Percentiles rank a stretch among this genome's conserved stretches.
phyloP scores from a whole-genome alignment of 805 yeast species.

The Metschnikowia anglica region DNA sequence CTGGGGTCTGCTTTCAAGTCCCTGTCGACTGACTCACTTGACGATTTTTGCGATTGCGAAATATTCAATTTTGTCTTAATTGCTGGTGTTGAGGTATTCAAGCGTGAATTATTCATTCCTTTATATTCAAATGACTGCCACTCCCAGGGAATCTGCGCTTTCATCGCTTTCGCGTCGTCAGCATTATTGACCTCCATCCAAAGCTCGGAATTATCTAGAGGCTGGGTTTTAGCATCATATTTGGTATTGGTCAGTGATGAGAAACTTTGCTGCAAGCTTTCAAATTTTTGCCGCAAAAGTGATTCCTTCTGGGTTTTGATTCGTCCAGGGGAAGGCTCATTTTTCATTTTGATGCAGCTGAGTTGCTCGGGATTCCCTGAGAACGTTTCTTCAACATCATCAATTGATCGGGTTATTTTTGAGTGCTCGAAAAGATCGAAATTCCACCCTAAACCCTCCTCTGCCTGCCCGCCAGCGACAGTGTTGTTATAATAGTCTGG shows the following conservation, averaged over 20 bases:
- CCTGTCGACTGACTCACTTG: neutral
- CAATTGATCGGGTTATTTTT: neutral
- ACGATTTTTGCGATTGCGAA: neutral
- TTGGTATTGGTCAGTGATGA: neutral
- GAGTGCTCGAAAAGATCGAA: conserved; percentile 6
- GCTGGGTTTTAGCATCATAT: neutral
- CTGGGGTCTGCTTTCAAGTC: neutral
- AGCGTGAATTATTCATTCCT: neutral
- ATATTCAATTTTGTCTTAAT: neutral
- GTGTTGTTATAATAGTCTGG: conserved; percentile 4
- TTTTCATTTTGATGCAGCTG: neutral
- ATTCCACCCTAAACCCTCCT: conserved; percentile 7
- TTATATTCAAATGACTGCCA: conserved; percentile 7
- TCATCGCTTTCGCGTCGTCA: neutral
- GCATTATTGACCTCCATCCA: neutral
- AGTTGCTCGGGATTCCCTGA: conserved; percentile 1
- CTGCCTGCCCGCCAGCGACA: conserved; percentile 1
- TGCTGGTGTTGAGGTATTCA: neutral
- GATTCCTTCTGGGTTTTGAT: neutral
- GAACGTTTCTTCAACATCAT: neutral
- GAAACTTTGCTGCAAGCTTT: neutral
- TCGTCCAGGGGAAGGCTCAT: neutral
- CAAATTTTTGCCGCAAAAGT: neutral
- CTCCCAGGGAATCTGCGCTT: conserved; percentile 6
- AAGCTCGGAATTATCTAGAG: neutral